Base-by-base conservation (phyloP, 1,284 basidiomycete species). In the Leccinum fuscescens region DNA sequence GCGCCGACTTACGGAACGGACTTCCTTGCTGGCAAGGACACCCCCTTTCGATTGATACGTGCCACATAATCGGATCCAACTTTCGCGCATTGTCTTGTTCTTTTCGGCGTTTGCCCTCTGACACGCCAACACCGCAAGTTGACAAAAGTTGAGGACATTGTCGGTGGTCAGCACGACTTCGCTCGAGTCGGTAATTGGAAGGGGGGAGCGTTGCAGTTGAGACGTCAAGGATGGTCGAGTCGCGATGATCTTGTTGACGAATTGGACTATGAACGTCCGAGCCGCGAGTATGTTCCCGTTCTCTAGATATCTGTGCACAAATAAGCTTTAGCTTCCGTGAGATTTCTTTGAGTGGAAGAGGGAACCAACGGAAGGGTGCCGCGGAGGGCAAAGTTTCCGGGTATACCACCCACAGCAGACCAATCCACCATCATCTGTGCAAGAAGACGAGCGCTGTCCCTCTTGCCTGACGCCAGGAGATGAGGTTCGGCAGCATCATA, bases 251-350 rank as follows among this genome's bases (percentile, higher is more conserved):
- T 85, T 83, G 50, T 87, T 80, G 59, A 89, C 79, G 72, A 92
- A 93, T 58, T 87, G 84, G 15, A 82, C 80, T 71, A 96, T 86
- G 80, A 96, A 96, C 12, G 89, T 85, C 20, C 87, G 85, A 4
- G 94, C 92, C 6, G 92, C 92, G 22, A 93, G 84, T 68, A 97
- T 88, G 67, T 93, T 93, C 11, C 92, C 92, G 58, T 93, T 89
- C 64, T 88, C 84, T n/a, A 97, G 81, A 75, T 90, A 94, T 58
- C 92, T 72, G 61, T 17, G 22, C 27, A n/a, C 31, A 15, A 56
- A 35, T 46, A 14, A 51, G 48, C 29, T 17, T 61, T 6, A 53
- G 15, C 37, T 51, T 59, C 11, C 33, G 42, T 14, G 14, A 29
- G 11, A 54, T 14, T 17, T 14, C 2, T 20, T 15, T 46, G 27